Percentiles rank a stretch among this genome's conserved stretches.
phyloP scores from a whole-genome alignment of 768 basidiomycete genomes.

The Ephemerocybe angulata region DNA sequence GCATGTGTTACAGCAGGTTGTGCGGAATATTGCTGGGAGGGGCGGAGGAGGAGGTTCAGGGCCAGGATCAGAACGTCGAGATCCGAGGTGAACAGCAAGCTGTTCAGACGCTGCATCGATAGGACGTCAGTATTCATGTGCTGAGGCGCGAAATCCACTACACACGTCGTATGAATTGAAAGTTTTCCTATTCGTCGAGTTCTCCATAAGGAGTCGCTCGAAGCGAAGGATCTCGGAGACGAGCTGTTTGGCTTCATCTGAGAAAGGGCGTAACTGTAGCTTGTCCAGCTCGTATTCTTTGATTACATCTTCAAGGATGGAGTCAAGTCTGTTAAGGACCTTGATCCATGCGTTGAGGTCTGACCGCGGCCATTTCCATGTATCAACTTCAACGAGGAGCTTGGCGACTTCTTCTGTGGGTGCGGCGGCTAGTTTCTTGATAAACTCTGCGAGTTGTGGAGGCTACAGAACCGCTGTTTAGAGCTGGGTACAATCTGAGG shows the following conservation, averaged over 20 bases:
- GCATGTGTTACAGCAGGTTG: slow-evolving; percentile 81
- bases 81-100: slow-evolving; percentile 84
- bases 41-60: slow-evolving; percentile 83
- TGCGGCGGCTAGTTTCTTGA: slow-evolving; percentile 62
- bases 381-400: slow-evolving; percentile 63
- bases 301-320: slow-evolving; percentile 78
- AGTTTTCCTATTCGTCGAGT: slow-evolving; percentile 96
- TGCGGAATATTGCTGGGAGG: slow-evolving; percentile 91
- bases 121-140: slow-evolving; percentile 9
- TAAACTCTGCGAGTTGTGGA: slow-evolving; percentile 77
- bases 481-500: slow-evolving; percentile 14
- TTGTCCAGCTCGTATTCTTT: slow-evolving; percentile 82
- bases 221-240: slow-evolving; percentile 85
- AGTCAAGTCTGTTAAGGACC: slow-evolving; percentile 94
- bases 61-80: slow-evolving; percentile 82
- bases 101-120: slow-evolving; percentile 72
- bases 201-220: slow-evolving; percentile 87
- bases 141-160: slow-evolving; percentile 16
- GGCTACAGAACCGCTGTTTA: slow-evolving; percentile 44
- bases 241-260: slow-evolving; percentile 65
- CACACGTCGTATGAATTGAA: slow-evolving; percentile 96
- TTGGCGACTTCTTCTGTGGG: slow-evolving; percentile 68
- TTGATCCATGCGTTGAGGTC: slow-evolving; percentile 97
- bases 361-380: slow-evolving; percentile 94
- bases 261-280: slow-evolving; percentile 77